Conservation (phyloP, 768 basidiomycete species). For the Mycena kentingensis region DNA sequence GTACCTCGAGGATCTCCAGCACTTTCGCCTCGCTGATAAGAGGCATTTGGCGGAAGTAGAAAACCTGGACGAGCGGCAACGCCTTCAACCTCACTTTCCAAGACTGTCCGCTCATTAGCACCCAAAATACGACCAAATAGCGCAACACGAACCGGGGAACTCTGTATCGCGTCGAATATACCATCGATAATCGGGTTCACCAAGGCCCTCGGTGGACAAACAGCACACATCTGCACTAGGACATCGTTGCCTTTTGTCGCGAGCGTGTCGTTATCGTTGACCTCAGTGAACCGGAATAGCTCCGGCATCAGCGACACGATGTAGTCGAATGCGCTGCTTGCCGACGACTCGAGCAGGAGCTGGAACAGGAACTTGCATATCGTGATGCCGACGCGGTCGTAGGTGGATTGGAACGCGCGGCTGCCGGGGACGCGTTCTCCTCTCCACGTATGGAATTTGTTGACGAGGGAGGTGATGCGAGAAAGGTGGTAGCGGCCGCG, state of each 20-base stretch:
- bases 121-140: background rate
- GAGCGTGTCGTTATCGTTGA: constrained; percentile 76
- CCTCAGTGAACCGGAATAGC: constrained; percentile 76
- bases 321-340: constrained; percentile 76
- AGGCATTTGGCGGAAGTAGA: constrained; percentile 89
- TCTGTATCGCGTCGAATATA: constrained; percentile 76
- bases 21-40: constrained; percentile 75
- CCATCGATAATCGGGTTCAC: constrained; percentile 68
- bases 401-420: constrained; percentile 82
- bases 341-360: constrained; percentile 74
- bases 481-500: constrained; percentile 61
- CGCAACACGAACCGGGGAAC: constrained; percentile 59
- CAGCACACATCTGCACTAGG: constrained; percentile 82
- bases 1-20: constrained; percentile 77
- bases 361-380: constrained; percentile 80
- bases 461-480: constrained; percentile 61
- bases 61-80: constrained; percentile 82
- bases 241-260: constrained; percentile 64
- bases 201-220: constrained; percentile 72
- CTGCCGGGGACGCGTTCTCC: constrained; percentile 70
- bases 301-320: constrained; percentile 83
- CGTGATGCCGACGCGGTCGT: constrained; percentile 71
- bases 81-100: constrained; percentile 89
- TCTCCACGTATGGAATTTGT: constrained; percentile 69
- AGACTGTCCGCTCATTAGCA: constrained; percentile 49